Conservation (phyloP, 805 yeast genomes). For the Kodamaea jinghongensis region DNA sequence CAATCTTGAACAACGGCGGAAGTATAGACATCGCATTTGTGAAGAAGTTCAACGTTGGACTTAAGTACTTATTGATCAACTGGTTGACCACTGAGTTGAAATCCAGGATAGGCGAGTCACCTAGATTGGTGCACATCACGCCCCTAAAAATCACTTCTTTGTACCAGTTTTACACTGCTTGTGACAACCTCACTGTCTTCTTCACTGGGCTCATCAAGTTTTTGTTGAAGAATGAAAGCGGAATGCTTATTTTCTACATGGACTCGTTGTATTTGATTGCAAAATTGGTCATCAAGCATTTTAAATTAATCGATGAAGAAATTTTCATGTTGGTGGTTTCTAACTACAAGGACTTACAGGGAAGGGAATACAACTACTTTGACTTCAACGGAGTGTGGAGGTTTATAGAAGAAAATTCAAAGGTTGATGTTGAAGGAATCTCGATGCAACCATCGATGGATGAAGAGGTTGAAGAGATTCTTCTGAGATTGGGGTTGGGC, state of each 20-base stretch:
- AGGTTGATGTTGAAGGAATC: background rate
- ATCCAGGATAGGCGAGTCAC: conserved; percentile 29
- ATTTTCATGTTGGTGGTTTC: conserved; percentile 32
- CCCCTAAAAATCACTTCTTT: conserved; percentile 29
- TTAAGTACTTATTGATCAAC: conserved; percentile 44
- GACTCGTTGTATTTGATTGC: conserved; percentile 40
- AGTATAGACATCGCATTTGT: conserved; percentile 11
- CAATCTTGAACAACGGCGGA: conserved; percentile 1
- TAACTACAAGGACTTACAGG: conserved; percentile 33
- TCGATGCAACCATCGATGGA: no score
- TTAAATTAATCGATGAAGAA: conserved; percentile 34
- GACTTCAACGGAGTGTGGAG: conserved; percentile 34
- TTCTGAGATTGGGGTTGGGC: background rate
- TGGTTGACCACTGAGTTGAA: conserved; percentile 48
- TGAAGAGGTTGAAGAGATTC: background rate
- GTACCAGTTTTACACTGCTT: conserved; percentile 33
- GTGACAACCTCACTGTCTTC: conserved; percentile 42
- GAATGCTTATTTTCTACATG: conserved; percentile 38
- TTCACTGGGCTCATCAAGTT: conserved; percentile 34
- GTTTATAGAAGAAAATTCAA: conserved; percentile 22
- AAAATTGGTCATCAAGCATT: conserved; percentile 30
- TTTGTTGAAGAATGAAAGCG: conserved; percentile 38
- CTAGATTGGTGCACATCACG: conserved; percentile 35
- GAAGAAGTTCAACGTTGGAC: conserved; percentile 35
- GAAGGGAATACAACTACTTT: conserved; percentile 33